Conservation (phyloP, 2,329 filamentous ascomycete genomes). For the Epichloe sp. region DNA sequence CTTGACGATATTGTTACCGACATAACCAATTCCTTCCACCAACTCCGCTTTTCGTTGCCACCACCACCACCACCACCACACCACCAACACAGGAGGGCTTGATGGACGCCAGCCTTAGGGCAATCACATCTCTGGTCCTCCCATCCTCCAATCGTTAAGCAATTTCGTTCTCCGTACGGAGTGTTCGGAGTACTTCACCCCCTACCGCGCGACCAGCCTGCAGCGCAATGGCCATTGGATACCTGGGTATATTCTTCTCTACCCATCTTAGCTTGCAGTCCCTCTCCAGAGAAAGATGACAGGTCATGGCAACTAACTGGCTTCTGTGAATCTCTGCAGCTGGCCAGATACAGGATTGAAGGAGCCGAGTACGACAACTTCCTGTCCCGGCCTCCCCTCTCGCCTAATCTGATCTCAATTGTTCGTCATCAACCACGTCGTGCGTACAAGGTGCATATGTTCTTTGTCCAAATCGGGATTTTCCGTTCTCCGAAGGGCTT, state of each 20-base stretch:
- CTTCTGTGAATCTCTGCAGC: too few species aligned
- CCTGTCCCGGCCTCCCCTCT: background rate
- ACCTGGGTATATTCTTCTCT: too few species aligned
- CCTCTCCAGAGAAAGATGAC: too few species aligned
- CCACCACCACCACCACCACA: background rate
- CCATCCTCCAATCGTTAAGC: background rate
- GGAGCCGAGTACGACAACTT: too few species aligned
- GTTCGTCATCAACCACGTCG: background rate
- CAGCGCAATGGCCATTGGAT: too few species aligned
- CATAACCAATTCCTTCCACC: background rate
- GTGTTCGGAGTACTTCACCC: background rate
- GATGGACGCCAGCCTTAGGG: background rate
- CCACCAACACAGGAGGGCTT: background rate
- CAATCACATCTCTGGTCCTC: background rate
- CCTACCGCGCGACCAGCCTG: background rate
- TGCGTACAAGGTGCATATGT: background rate
- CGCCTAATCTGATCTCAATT: background rate
- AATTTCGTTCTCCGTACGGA: too few species aligned
- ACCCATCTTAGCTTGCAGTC: too few species aligned
- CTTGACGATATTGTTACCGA: background rate
- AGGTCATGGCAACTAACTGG: too few species aligned
- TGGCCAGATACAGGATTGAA: too few species aligned
- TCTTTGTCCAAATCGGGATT: background rate
- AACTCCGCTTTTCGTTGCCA: background rate
- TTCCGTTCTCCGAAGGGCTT: too few species aligned